Evolutionary conservation across 1,284 basidiomycete genomes (phyloP), one percentile per base, ranked within the genome.

Genomic region (Trametes pubescens): DNA sequence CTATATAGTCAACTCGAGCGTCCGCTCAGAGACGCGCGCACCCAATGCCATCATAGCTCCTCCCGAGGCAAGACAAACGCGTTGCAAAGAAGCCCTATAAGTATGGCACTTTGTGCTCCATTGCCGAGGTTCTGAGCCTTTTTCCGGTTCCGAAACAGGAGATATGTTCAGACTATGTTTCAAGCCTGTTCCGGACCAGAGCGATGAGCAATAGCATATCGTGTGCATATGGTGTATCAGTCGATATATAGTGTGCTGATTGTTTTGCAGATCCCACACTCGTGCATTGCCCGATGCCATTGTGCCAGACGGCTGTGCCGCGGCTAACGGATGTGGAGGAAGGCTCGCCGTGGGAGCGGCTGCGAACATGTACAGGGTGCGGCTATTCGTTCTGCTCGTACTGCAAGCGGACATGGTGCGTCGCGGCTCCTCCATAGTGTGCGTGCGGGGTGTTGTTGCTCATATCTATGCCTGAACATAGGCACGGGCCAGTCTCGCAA

Each of bases 381-480:
- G 81, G 79, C 13, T 92, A 86, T 74, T 86, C 86, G 1, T 92
- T 93, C 72, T 93, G 91, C 73, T 83, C 86, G 4, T 89, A 90
- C 68, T 94, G 92, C 72, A 85, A 83, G 68, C 83, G 86, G 52
- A 88, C 89, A 49, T 93, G 92, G 90, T 90, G 64, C 62, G 79
- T 71, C 3, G 40, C 18, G 29, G 34, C 26, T 55, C 24, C 29
- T 59, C 18, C 38, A 18, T 22, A 57, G 48, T 54, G 60, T 18
- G 54, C 44, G 13, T 49, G 55, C 47, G 38, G 48, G 40, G 51
- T 53, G 64, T 67, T 57, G 14, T 59, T 40, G 57, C 54, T 64
- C 43, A 62, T 53, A 49, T 37, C 51, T 59, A 21, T 9, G 37
- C 43, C 37, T 49, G 57, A 32, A 4, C 29, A 3, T 60, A 91